Evolutionary conservation across 345 rosid species (phyloP).

Genomic region (Boechera divaricarpa): DNA sequence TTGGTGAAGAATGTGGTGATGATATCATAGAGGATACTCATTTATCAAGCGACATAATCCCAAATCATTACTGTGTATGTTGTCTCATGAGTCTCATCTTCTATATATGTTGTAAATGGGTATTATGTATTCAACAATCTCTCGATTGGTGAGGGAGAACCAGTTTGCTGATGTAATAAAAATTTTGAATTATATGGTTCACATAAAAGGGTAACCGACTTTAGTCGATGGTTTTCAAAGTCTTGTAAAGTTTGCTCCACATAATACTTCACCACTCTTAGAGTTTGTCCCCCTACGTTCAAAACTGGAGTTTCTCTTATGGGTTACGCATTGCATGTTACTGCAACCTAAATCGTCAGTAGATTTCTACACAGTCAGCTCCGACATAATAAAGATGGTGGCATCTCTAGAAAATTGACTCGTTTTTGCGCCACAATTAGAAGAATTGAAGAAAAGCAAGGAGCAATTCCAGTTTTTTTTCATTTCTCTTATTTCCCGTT

Average conservation of each 20-base stretch:
- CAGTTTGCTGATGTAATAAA: background rate
- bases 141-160: background rate
- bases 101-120: conserved; percentile 1
- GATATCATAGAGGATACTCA: conserved; percentile 18
- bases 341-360: too few species aligned
- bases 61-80: background rate
- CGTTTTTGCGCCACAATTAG: too few species aligned
- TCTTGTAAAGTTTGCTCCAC: background rate
- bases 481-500: too few species aligned
- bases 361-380: too few species aligned
- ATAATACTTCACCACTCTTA: background rate
- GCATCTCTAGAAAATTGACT: too few species aligned
- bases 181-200: background rate
- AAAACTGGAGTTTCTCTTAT: too few species aligned
- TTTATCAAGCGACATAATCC: background rate
- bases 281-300: too few species aligned
- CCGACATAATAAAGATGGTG: too few species aligned
- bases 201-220: background rate
- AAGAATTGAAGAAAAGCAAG: too few species aligned
- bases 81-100: conserved; percentile 4
- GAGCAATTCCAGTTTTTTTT: too few species aligned
- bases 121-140: background rate
- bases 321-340: too few species aligned
- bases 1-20: background rate
- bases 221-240: background rate